Evolutionary conservation across 1,139 yeast genomes (phyloP), one percentile per base, ranked within the genome.

Genomic region (Arxiozyma heterogenica): DNA sequence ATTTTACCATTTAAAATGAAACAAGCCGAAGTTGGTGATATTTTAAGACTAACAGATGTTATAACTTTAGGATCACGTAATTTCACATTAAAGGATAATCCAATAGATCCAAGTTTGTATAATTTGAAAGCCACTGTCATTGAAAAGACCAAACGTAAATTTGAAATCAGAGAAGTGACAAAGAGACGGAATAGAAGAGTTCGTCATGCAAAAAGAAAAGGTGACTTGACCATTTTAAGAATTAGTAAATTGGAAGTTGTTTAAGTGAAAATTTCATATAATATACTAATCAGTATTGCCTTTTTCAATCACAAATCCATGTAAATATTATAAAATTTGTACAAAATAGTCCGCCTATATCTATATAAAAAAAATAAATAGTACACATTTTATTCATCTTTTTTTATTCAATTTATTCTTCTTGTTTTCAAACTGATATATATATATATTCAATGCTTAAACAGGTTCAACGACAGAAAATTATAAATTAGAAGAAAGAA

Each of bases 101-200:
- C 81, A 12, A 75, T 84, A 49, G 82, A 80, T 58, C 74, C 79
- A 12, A 61, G 71, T 1, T 71, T 84, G 18, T 86, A 77, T 66
- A 74, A 80, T 6, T 76, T 93, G 61, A 82, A 78, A 58, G 98
- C 95, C 20, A 80, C 81, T 34, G 91, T 93, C 49, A 73, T 88
- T 39, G 98, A 91, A 66, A 86, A 89, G 72, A 87, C 97, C 1
- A 81, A 87, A 63, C 86, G 86, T 60, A 95, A 94, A 58, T 80
- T 86, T 72, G 77, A 82, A 60, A 78, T 84, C 49, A 83, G 81
- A 67, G 83, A 80, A 59, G 75, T 78, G 53, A 82, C 84, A 8
- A 87, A 86, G 69, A 84, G 85, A 68, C 83, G 98, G 73, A 80
- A 89, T 63, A 81, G 98, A 73, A 87, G 90, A 66, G 81, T 81